A percentile compares a stretch with the other conserved stretches of the same genome.
Evolutionary conservation across 1,139 yeast species (phyloP).

Genomic region (Groenewaldozyma auringiensis): DNA sequence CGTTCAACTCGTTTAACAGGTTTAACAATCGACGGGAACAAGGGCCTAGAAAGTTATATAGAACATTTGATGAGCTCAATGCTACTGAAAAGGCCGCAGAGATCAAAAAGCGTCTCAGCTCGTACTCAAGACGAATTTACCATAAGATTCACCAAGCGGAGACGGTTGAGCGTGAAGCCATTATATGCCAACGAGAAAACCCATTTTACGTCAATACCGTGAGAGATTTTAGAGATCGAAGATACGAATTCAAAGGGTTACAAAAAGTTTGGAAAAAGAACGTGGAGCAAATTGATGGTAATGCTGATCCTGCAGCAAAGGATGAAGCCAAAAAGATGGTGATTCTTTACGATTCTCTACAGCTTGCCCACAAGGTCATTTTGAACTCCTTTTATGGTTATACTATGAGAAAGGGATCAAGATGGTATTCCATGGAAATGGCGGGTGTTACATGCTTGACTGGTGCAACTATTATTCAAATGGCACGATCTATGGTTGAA

Average conservation of each 20-base stretch:
- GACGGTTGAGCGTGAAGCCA: constrained; percentile 83
- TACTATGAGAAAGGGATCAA: constrained; percentile 96
- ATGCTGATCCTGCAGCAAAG: constrained; percentile 47
- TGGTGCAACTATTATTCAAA: constrained; percentile 95
- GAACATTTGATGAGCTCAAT: constrained; percentile 50
- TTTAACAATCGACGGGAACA: constrained; percentile 7
- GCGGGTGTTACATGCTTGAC: constrained; percentile 98
- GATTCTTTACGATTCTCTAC: constrained; percentile 87
- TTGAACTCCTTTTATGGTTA: constrained; percentile 95
- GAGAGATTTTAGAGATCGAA: constrained; percentile 86
- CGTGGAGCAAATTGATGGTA: constrained; percentile 43
- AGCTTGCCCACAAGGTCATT: constrained; percentile 94
- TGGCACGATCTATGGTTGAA: constrained; percentile 92
- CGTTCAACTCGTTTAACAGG: constrained; percentile 36
- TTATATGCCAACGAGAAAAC: constrained; percentile 94
- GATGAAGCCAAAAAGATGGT: constrained; percentile 94
- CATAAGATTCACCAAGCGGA: constrained; percentile 75
- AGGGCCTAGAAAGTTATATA: constrained; percentile 1
- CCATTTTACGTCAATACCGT: constrained; percentile 96
- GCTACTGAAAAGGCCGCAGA: constrained; percentile 70
- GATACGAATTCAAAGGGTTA: constrained; percentile 90
- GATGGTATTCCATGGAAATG: constrained; percentile 99
- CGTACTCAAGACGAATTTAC: constrained; percentile 78
- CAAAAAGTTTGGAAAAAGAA: constrained; percentile 95
- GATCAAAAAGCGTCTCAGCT: constrained; percentile 73